Conservation (phyloP, 208 protist species). For the Trypanosoma scelopori region DNA sequence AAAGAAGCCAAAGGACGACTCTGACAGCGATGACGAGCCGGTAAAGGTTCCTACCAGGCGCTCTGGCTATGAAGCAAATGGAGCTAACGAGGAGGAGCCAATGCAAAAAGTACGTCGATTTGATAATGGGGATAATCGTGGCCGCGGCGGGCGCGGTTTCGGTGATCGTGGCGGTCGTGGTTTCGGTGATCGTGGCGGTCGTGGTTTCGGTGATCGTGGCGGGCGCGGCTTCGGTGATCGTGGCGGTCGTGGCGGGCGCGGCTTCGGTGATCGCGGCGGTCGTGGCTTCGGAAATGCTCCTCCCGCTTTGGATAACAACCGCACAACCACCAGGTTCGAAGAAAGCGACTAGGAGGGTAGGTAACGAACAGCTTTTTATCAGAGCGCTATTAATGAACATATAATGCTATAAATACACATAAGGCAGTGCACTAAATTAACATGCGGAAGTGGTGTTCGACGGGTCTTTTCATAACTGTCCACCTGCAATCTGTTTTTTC, state of each 20-base stretch:
- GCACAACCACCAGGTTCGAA: constrained; percentile 66
- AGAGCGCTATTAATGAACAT: not conserved
- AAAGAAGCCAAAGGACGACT: constrained; percentile 36
- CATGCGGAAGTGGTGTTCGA: too few species aligned
- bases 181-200: constrained; percentile 28
- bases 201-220: constrained; percentile 20
- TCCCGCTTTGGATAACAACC: constrained; percentile 49
- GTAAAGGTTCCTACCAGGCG: constrained; percentile 30
- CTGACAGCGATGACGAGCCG: constrained; percentile 56
- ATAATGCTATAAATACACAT: not conserved
- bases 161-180: constrained; percentile 27
- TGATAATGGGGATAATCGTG: constrained; percentile 26
- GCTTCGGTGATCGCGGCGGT: constrained; percentile 31
- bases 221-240: constrained; percentile 23
- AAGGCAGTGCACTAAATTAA: too few species aligned
- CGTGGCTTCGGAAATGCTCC: constrained; percentile 62
- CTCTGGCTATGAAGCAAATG: too few species aligned
- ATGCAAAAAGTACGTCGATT: constrained; percentile 28
- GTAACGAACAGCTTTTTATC: not conserved
- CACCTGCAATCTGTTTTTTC: not conserved
- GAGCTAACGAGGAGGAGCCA: constrained; percentile 19
- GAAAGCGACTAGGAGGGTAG: constrained; percentile 70
- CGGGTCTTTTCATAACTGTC: not conserved
- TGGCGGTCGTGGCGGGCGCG: constrained; percentile 34
- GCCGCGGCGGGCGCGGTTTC: constrained; percentile 22